Evolutionary conservation across 164 flowering plant genomes (phyloP).

Genomic region (Macadamia tetraphylla): DNA sequence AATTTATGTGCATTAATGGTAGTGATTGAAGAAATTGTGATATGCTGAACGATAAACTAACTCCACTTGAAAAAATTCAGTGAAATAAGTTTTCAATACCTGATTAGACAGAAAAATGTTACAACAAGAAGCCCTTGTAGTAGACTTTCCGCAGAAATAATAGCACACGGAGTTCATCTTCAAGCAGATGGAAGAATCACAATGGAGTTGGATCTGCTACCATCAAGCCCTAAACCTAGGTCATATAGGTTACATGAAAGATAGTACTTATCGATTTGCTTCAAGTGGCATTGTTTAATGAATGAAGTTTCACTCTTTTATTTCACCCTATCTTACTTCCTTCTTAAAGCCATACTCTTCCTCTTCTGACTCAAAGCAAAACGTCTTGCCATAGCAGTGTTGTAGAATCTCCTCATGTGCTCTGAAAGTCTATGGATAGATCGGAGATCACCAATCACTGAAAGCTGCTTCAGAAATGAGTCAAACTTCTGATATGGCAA

Average conservation of each 20-base stretch:
- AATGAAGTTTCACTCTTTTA: not conserved
- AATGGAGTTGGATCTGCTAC: not conserved
- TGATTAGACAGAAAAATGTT: no score
- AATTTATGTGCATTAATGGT: no score
- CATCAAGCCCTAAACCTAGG: not conserved
- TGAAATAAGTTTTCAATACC: no score
- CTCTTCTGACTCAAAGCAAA: slow-evolving; percentile 64
- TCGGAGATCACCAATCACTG: slow-evolving; percentile 63
- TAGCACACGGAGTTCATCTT: not conserved
- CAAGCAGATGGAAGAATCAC: not conserved
- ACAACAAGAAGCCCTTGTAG: no score
- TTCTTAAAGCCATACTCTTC: slow-evolving; percentile 61
- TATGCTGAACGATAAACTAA: no score
- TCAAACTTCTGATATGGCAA: slow-evolving; percentile 76
- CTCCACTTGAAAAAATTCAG: no score
- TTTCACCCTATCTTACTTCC: slow-evolving; percentile 24
- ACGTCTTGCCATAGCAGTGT: slow-evolving; percentile 83
- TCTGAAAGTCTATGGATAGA: slow-evolving; percentile 76
- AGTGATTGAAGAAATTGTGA: no score
- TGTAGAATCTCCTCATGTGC: slow-evolving; percentile 85
- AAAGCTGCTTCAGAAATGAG: slow-evolving; percentile 63
- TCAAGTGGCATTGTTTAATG: not conserved
- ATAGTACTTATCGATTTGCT: not conserved
- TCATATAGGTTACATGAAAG: not conserved
- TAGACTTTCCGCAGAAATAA: not conserved